A percentile compares a stretch with the other conserved stretches of the same genome.
Evolutionary conservation across 1,284 basidiomycete species (phyloP).

Genomic region (Boletus sp.): DNA sequence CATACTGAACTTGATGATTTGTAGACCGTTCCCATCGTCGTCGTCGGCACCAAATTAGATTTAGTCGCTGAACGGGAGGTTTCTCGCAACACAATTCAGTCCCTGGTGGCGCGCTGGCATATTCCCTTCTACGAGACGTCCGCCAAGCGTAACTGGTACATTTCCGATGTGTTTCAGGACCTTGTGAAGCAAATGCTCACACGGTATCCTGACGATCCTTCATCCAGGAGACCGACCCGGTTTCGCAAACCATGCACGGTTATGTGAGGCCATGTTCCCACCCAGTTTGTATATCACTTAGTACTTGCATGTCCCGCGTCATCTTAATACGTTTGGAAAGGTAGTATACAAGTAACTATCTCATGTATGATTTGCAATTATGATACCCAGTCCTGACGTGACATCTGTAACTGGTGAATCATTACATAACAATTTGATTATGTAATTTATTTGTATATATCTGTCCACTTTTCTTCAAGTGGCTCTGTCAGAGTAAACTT

Average conservation of each 20-base stretch:
- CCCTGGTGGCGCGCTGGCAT: conserved; percentile 65
- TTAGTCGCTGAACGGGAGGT: conserved; percentile 82
- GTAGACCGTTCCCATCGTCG: conserved; percentile 74
- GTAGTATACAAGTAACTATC: conserved; percentile 8
- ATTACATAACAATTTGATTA: conserved; percentile 12
- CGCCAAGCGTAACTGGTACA: conserved; percentile 79
- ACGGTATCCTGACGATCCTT: conserved; percentile 53
- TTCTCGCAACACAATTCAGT: conserved; percentile 60
- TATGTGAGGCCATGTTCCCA: conserved; percentile 45
- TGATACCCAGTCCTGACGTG: conserved; percentile 11
- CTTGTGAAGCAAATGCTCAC: conserved; percentile 72
- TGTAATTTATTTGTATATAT: conserved; percentile 15
- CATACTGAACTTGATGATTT: conserved; percentile 12
- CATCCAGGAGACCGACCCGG: conserved; percentile 40
- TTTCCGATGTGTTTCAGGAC: conserved; percentile 77
- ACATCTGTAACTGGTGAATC: not conserved
- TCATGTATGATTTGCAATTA: conserved; percentile 10
- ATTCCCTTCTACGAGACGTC: conserved; percentile 85
- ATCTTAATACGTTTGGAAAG: conserved; percentile 1
- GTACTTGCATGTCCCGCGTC: conserved; percentile 1
- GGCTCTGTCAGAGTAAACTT: conserved; percentile 16
- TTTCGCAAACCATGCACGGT: conserved; percentile 47
- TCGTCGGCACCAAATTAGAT: conserved; percentile 89
- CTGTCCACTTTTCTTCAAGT: conserved; percentile 16
- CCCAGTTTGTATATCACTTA: conserved; percentile 11